phyloP scores from a whole-genome alignment of 2,329 filamentous ascomycete species.

The Penicillium glabrum region DNA sequence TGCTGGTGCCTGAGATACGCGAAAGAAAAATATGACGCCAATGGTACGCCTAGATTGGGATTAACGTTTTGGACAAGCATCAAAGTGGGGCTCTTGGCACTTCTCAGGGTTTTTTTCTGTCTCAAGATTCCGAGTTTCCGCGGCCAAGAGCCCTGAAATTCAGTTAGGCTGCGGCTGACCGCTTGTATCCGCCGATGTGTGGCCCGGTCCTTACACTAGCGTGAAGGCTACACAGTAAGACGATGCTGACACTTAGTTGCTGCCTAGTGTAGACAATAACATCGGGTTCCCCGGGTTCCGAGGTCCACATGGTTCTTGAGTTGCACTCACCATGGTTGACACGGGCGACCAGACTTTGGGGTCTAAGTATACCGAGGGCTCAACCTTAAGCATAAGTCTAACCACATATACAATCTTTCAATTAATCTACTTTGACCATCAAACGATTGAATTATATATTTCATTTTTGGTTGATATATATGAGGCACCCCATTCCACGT shows the following conservation, averaged over 20 bases:
- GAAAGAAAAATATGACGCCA: not conserved
- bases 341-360: no score
- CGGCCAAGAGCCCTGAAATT: no score
- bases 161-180: not conserved
- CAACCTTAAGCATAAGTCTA: no score
- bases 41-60: not conserved
- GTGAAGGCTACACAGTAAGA: not conserved
- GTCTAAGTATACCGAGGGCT: no score
- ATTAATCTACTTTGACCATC: no score
- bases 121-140: not conserved
- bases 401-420: no score
- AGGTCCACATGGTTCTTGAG: no score
- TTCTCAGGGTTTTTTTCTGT: not conserved
- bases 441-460: no score
- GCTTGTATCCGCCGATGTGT: not conserved
- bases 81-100: not conserved
- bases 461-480: no score
- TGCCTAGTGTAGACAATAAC: not conserved
- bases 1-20: slow-evolving; percentile 11
- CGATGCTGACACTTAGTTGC: not conserved
- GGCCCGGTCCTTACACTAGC: not conserved
- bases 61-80: slow-evolving; percentile 7
- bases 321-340: no score
- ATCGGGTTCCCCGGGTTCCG: no score
- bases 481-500: no score